Base-by-base conservation (phyloP, 306 rosid species). In the Prunus fruticosa region DNA sequence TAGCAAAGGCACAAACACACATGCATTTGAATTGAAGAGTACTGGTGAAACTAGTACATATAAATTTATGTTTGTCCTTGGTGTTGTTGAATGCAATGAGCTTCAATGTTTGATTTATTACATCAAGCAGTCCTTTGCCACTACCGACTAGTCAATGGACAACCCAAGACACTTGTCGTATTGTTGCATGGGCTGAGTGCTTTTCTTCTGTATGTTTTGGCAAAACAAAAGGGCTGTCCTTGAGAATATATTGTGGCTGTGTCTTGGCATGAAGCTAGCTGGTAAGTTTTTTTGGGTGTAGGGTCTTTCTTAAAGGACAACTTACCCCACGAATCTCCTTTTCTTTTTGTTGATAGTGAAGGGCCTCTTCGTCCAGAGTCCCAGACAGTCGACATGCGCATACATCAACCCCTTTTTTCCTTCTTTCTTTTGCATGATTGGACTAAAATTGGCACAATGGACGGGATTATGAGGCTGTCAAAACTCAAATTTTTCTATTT, bases 281-380 rank as follows among this genome's bases (percentile, higher is more conserved):
- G n/a, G 67, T 75, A 64, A 70, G 78, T 65, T 53, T 38, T 38
- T 38, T 38, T 38, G 43, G 77, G 73, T 73, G 77, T 61, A 58
- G 60, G 69, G 27, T 20, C 62, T 20, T 9, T n/a, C 38, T 34
- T 69, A 69, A 46, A 75, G 49, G 78, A 80, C 66, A 28, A 54
- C 20, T 28, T 80, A 79, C 93, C 93, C 93, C 83, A 90, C 92
- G 87, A 84, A 93, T 86, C 86, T 82, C 77, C 82, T 65, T 11
- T 3, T 58, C 85, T 87, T 77, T 61, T 57, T 67, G 68, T 15
- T 83, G 87, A 90, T 58, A 79, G 78, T 66, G 88, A 88, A 82
- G 64, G 80, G 63, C 78, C 69, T 65, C 74, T 49, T 60, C 61
- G 53, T 73, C 74, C 73, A 49, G 13, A 77, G 43, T 7, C 43